Base-by-base conservation (phyloP, 2,329 filamentous ascomycete genomes). In the Colletotrichum coccodes region DNA sequence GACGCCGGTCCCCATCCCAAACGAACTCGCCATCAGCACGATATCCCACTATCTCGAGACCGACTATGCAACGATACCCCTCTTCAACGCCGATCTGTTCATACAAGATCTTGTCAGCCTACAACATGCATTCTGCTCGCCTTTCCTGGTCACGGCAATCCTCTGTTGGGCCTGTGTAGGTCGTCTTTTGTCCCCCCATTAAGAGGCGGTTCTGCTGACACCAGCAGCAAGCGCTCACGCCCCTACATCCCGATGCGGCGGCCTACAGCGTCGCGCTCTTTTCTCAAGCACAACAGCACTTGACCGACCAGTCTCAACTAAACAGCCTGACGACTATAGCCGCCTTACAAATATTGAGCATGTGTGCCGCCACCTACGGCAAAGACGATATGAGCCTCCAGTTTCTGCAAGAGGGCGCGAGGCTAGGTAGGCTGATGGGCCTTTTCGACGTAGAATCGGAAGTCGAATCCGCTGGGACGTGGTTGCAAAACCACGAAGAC, bases 41-140 rank as follows among this genome's bases (percentile, higher is more conserved):
- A 46, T 68, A 3, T 58, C 60, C 6, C 61, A 64, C 40, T 68
- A 68, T 28, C 32, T 68, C 26, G 53, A 68, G 3, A 42, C 60
- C 23, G 60, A 68, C 26, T 53, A 68, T 26, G 36, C 61, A 6
- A 23, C 54, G 3, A 26, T 68, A 14, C 65, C 65, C n/a, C 49
- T 68, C 4, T 68, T 68, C 42, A 32, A 59, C n/a, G 53, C 61
- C 40, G 40, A 36, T 7, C 8, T 65, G 2, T 68, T 68, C 1
- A 6, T 68, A 11, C 4, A 53, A 21, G 54, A 56, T 16, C 61
- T 68, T 6, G 18, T 60, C 1, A 16, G 11, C 14, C 3, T 40
- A 0, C 23, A 34, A 8, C 11, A 6, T 1, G 23, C 50, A 47
- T 65, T 68, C 26, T 68, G 65, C 5, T 68, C 61, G 0, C 16